Conservation (phyloP, 1,284 basidiomycete genomes). For the Irpex sp. region DNA sequence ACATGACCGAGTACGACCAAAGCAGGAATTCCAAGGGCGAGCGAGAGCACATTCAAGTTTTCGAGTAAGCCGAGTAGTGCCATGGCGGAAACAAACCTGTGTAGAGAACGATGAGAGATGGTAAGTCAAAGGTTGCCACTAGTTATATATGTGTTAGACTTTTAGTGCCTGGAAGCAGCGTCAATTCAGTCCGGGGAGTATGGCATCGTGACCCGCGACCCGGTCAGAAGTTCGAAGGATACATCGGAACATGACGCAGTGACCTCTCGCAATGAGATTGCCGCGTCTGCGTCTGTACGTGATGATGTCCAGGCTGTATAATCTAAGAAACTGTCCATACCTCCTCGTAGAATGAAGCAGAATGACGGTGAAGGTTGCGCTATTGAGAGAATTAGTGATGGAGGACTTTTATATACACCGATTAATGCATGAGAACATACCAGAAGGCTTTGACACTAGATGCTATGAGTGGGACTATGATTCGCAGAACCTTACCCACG, state of each 20-base stretch:
- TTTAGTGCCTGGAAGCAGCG: background rate
- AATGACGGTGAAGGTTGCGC: background rate
- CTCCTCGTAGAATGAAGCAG: background rate
- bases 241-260: background rate
- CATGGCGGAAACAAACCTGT: slow-evolving; percentile 8
- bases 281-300: background rate
- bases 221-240: background rate
- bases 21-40: slow-evolving; percentile 21
- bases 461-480: background rate
- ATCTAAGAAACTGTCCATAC: background rate
- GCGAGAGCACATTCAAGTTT: slow-evolving; percentile 16
- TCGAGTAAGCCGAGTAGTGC: slow-evolving; percentile 7
- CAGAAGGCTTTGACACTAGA: background rate
- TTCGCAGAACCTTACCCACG: background rate
- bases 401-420: background rate
- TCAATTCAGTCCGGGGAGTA: background rate
- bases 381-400: background rate
- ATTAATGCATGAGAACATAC: background rate
- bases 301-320: background rate
- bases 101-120: background rate
- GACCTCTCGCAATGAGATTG: background rate
- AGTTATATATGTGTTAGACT: background rate
- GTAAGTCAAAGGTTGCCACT: background rate
- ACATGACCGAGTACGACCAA: slow-evolving; percentile 46
- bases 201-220: background rate